Percentiles rank a stretch among this genome's conserved stretches.
phyloP scores from a whole-genome alignment of 331 rosid species.

The Malus hybrid region DNA sequence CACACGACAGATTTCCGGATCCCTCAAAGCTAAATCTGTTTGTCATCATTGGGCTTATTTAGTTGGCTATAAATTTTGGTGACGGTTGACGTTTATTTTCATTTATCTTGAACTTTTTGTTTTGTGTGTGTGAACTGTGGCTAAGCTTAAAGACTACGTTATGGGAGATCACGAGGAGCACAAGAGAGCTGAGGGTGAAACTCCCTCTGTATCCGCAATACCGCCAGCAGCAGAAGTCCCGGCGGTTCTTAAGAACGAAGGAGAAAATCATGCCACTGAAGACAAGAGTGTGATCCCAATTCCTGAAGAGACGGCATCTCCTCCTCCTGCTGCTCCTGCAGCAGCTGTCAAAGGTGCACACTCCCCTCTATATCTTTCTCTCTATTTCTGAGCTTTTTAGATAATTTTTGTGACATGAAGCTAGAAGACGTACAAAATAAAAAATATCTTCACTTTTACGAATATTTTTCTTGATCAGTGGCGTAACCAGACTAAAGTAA shows the following conservation, averaged over 20 bases:
- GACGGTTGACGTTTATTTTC: not conserved
- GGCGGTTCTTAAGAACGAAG: not conserved
- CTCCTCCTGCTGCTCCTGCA: slow-evolving; percentile 19
- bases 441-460: no score
- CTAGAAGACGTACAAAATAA: no score
- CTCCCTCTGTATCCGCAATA: not conserved
- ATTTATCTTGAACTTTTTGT: not conserved
- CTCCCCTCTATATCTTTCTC: not conserved
- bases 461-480: no score
- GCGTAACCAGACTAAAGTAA: no score
- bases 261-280: slow-evolving; percentile 8
- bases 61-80: not conserved
- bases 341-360: slow-evolving; percentile 31
- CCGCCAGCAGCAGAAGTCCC: not conserved
- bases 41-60: not conserved
- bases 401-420: no score
- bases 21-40: not conserved
- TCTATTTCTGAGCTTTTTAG: no score
- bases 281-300: slow-evolving; percentile 13
- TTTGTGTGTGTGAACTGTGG: slow-evolving; percentile 8
- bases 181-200: slow-evolving; percentile 19
- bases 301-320: slow-evolving; percentile 2
- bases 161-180: slow-evolving; percentile 45
- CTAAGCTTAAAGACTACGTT: slow-evolving; percentile 20
- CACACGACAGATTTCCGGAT: not conserved